These are phyloP conservation scores for Rhodamnia argentea DNA, from an alignment of 345 rosid genomes.

Conservation along the genomic window DNA sequence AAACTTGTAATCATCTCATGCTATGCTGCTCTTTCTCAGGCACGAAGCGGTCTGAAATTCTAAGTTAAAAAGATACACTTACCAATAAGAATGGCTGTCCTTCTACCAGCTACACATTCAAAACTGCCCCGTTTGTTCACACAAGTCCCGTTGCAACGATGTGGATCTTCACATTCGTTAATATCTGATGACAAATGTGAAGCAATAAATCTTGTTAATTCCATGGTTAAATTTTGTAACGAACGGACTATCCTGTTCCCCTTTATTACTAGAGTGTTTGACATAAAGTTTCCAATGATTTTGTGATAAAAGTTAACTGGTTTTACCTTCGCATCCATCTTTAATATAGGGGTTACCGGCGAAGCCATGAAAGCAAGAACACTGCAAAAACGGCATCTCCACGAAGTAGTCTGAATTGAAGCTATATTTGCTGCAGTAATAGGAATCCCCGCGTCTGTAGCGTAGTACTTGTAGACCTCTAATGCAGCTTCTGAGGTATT, in stretches of 20 bases:
- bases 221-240: not conserved
- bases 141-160: not conserved
- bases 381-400: not conserved
- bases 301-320: not conserved
- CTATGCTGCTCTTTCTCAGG: not conserved
- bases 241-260: not conserved
- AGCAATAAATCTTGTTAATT: not conserved
- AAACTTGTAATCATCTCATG: not conserved
- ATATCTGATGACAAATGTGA: not conserved
- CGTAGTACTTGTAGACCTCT: not conserved
- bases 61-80: not conserved
- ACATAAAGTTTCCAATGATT: not conserved
- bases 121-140: not conserved
- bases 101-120: not conserved
- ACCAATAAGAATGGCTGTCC: not conserved
- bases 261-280: not conserved
- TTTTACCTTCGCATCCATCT: not conserved
- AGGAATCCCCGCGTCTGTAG: too few species aligned
- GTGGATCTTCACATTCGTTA: not conserved
- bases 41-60: not conserved
- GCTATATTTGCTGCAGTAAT: too few species aligned
- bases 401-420: rapidly evolving
- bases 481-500: not conserved
- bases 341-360: not conserved
- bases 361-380: not conserved